Evolutionary conservation across 148 eudicot genomes (phyloP), one percentile per base, ranked within the genome.

Genomic region (Gaultheria prostrata): DNA sequence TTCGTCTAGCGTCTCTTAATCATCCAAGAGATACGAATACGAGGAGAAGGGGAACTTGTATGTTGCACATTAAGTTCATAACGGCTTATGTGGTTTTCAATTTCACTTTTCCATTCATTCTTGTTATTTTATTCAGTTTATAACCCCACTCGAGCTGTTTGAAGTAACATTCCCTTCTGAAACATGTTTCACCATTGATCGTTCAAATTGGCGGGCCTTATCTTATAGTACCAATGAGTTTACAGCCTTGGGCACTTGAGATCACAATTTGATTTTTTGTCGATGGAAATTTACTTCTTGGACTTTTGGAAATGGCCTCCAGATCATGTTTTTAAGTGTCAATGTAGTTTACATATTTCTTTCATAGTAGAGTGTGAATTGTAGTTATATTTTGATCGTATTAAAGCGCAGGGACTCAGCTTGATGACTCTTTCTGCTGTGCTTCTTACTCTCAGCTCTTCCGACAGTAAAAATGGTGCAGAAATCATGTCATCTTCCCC

Each of bases 391-490:
- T 77, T 82, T 59, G 56, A 59, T 73, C 32, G 79, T 79, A 56
- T 75, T 86, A 76, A 54, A 73, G 65, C 26, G 63, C 87, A 94
- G 94, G 94, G 92, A 35, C 86, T 93, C 81, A 87, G 90, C 13
- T 78, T 91, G 84, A 80, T 93, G 79, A 84, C 93, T 53, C 80
- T 92, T 11, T 92, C 97, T 80, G 91, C 97, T 21, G 76, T 84
- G 76, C 69, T 91, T 74, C 84, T 85, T 59, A 84, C 90, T 20
- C 18, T n/a, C 30, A 30, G 71, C 77, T 87, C 83, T 76, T 80
- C 61, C 8, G 85, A 86, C 51, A 69, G 83, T 30, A 82, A 46
- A 56, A 88, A 2, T 63, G 33, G 67, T 67, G 49, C 67, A 9
- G 46, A 49, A 7, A 77, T 39, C 72, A 65, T 39, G 5, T 46